These are phyloP conservation scores for Annona cherimola DNA, from an alignment of 164 flowering plant genomes.

Conservation along the genomic window DNA sequence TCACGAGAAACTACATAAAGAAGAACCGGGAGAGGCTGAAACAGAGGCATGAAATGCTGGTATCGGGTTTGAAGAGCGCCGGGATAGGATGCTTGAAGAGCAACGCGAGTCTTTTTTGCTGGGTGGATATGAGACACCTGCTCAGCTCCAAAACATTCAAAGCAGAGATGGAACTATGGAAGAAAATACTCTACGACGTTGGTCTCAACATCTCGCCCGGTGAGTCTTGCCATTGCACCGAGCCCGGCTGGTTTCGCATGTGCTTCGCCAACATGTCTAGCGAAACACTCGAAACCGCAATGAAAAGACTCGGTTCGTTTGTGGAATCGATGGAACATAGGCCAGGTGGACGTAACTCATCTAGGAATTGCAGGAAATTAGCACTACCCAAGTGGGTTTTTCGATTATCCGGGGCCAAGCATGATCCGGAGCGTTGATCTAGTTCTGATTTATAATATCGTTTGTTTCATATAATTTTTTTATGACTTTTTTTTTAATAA, in stretches of 20 bases:
- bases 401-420: constrained; percentile 27
- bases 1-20: constrained; percentile 16
- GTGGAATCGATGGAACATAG: constrained; percentile 16
- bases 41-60: constrained; percentile 22
- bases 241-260: constrained; percentile 91
- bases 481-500: no score
- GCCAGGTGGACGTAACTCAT: neutral
- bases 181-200: constrained; percentile 58
- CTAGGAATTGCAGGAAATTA: constrained; percentile 18
- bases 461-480: no score
- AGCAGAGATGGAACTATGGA: constrained; percentile 80
- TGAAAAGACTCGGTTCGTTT: constrained; percentile 44
- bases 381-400: constrained; percentile 52
- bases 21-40: constrained; percentile 25
- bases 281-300: constrained; percentile 48
- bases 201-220: constrained; percentile 81
- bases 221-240: constrained; percentile 76
- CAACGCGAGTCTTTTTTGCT: constrained; percentile 77
- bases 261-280: constrained; percentile 88
- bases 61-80: constrained; percentile 20
- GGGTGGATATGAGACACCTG: constrained; percentile 86
- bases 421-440: neutral
- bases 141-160: constrained; percentile 45
- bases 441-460: neutral
- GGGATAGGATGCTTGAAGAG: constrained; percentile 25